phyloP scores from a whole-genome alignment of 768 basidiomycete species.

The Cantharellus anzutake region DNA sequence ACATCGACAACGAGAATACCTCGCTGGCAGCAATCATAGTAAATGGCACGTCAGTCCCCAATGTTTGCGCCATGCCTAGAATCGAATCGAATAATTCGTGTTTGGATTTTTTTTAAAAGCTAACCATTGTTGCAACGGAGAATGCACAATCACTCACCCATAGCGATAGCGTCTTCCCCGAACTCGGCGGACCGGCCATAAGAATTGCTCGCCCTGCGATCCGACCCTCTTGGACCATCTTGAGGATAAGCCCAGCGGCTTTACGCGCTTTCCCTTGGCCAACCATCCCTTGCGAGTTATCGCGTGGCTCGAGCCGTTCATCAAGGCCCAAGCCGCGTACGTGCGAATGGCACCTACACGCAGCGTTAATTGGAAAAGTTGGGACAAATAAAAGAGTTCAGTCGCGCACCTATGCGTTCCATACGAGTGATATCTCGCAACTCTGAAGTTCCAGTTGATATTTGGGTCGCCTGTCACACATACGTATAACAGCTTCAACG shows the following conservation, averaged over 20 bases:
- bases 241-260: conserved; percentile 92
- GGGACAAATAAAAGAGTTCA: neutral
- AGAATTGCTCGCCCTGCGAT: conserved; percentile 94
- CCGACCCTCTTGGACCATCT: conserved; percentile 91
- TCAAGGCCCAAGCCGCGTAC: conserved; percentile 91
- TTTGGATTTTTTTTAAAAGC: neutral
- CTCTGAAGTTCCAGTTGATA: conserved; percentile 59
- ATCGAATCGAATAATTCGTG: neutral
- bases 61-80: conserved; percentile 84
- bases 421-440: conserved; percentile 78
- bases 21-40: conserved; percentile 97
- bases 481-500: neutral
- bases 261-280: conserved; percentile 92
- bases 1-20: conserved; percentile 96
- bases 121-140: neutral
- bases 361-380: neutral
- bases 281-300: conserved; percentile 87
- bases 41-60: conserved; percentile 90
- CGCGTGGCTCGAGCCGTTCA: conserved; percentile 74
- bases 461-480: conserved; percentile 26
- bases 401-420: conserved; percentile 62
- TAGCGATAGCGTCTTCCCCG: conserved; percentile 94
- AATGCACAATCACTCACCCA: conserved; percentile 38
- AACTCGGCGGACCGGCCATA: conserved; percentile 93
- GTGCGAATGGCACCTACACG: conserved; percentile 73